Evolutionary conservation across 352 stramenopile species (phyloP), one percentile per base, ranked within the genome.

Genomic region (Pythium coloratum): DNA sequence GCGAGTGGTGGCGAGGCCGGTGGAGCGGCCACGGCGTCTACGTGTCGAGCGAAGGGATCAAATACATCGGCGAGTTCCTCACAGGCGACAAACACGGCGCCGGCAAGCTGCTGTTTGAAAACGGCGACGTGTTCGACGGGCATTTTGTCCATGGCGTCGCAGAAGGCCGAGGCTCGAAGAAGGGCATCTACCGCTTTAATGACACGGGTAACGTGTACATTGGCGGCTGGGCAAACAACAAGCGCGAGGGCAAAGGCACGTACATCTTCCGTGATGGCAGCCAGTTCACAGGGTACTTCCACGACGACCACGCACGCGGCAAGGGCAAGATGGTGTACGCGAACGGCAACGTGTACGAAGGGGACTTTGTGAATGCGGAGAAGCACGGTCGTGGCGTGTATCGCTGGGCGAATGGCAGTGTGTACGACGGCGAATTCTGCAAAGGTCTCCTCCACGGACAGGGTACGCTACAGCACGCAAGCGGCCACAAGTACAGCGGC

Each of bases 321-420:
- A 69, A 84, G 26, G 94, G 94, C 16, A 84, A 70, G 3, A 95
- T 97, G 62, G 66, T 67, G 14, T 96, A 94, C 55, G 62, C 80
- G 6, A 97, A 97, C 59, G 93, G 92, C 44, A 94, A 97, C 50
- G 64, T 71, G 40, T 94, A 90, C 59, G 80, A 86, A 44, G 86
- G 86, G 20, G 76, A 86, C 4, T 92, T 94, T 49, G 36, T 75
- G 7, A 73, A 78, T 28, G 84, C 80, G 18, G 75, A 91, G 71
- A 92, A 92, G 51, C 84, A 93, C 16, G 86, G 86, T 0, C 46
- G 73, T 26, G 75, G 79, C 1, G 53, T 82, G 9, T 92, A 91
- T 59, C 50, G 49, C 6, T 97, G 90, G 90, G 42, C 56, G 30
- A 93, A 95, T 58, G 89, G 90, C 46, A 94, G 89, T 55, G 68